Evolutionary conservation across 441 rosid genomes (phyloP).

Genomic region (Bocquillonia castaneifolia): DNA sequence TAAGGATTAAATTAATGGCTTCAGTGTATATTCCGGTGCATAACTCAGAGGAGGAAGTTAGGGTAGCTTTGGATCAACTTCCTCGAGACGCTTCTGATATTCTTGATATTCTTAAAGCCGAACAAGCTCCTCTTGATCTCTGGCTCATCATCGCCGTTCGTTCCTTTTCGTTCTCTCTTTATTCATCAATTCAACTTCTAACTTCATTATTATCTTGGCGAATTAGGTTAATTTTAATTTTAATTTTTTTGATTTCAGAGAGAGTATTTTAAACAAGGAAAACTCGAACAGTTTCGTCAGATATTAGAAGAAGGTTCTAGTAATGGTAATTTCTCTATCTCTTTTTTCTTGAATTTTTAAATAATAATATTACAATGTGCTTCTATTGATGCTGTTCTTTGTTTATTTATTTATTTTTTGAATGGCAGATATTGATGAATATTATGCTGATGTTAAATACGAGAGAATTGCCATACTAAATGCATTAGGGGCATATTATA

Average conservation of each 20-base stretch:
- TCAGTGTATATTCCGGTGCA: constrained; percentile 92
- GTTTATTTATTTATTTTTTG: not conserved
- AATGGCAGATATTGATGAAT: constrained; percentile 81
- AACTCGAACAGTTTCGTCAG: constrained; percentile 84
- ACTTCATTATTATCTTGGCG: not conserved
- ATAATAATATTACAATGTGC: no score
- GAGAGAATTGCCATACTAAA: constrained; percentile 96
- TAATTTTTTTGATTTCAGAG: constrained; percentile 43
- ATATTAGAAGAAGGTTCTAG: constrained; percentile 98
- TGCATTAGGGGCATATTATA: constrained; percentile 89
- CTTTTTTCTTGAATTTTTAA: no score
- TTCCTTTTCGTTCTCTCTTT: not conserved
- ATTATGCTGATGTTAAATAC: constrained; percentile 91
- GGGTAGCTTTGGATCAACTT: constrained; percentile 92
- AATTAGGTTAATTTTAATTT: not conserved
- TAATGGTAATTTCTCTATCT: constrained; percentile 46
- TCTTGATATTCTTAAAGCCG: constrained; percentile 96
- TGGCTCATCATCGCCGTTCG: constrained; percentile 95
- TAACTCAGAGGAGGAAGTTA: constrained; percentile 97
- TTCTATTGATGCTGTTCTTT: not conserved
- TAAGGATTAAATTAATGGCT: constrained; percentile 44
- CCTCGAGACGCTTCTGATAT: constrained; percentile 96
- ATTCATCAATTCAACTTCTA: not conserved
- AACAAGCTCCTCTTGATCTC: constrained; percentile 96
- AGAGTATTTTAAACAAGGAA: constrained; percentile 96